Evolutionary conservation across 108 stramenopile species (phyloP).

Genomic region (Cyclotella cryptica): DNA sequence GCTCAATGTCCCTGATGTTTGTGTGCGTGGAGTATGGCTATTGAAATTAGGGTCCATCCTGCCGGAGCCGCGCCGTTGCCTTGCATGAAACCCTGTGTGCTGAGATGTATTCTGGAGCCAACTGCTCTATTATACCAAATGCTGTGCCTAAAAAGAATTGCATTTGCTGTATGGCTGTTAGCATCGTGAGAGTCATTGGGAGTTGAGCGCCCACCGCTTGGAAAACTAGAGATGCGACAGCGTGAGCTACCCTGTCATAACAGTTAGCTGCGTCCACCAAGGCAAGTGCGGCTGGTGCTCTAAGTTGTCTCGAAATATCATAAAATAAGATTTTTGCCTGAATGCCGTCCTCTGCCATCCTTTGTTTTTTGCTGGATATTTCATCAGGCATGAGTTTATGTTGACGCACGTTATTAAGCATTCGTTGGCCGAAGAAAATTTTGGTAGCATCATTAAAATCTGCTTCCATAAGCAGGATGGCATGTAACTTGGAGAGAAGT

Average conservation of each 20-base stretch:
- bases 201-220: conserved; percentile 17
- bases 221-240: not conserved
- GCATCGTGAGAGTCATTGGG: not conserved
- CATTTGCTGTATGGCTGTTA: conserved; percentile 8
- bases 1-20: conserved; percentile 4
- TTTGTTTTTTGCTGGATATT: conserved; percentile 20
- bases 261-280: conserved; percentile 25
- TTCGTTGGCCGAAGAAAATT: too few relatives aligned
- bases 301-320: not conserved
- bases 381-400: conserved; percentile 19
- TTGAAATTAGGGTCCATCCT: conserved; percentile 10
- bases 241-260: too few relatives aligned
- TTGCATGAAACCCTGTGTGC: too few relatives aligned
- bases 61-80: not conserved
- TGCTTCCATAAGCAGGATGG: conserved; percentile 35
- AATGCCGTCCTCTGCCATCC: conserved; percentile 20
- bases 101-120: conserved; percentile 13
- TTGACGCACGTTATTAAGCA: conserved; percentile 22
- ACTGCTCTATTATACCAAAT: not conserved
- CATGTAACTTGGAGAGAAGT: conserved; percentile 10
- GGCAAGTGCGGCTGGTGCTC: conserved; percentile 3
- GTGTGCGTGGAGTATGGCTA: conserved; percentile 14
- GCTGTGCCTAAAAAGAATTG: conserved; percentile 1
- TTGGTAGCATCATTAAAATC: too few relatives aligned
- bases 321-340: too few relatives aligned